These are phyloP conservation scores for Berkeleyomyces rouxiae DNA, from an alignment of 2,329 filamentous ascomycete genomes.

Conservation along the genomic window DNA sequence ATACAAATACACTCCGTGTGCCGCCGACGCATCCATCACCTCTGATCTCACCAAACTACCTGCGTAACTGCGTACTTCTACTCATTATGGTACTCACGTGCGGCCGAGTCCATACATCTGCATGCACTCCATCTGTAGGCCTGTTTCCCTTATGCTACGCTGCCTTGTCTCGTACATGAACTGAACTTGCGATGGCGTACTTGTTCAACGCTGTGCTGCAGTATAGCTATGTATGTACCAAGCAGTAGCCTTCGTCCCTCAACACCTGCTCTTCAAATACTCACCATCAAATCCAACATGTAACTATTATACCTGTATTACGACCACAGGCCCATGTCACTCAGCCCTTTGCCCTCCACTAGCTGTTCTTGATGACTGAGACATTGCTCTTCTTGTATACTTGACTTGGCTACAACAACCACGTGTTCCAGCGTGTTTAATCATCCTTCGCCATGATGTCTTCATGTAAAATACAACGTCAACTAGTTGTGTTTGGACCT, in stretches of 20 bases:
- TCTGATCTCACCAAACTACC: too few relatives aligned
- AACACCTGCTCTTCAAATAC: neutral
- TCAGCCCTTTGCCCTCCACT: neutral
- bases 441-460: neutral
- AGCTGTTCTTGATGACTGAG: neutral
- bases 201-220: too few relatives aligned
- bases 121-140: neutral
- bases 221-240: neutral
- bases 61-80: too few relatives aligned
- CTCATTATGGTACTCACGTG: too few relatives aligned
- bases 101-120: neutral
- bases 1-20: too few relatives aligned
- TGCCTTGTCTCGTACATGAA: neutral
- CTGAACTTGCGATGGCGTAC: neutral
- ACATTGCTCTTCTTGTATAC: neutral
- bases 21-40: too few relatives aligned
- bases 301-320: neutral
- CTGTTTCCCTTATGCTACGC: neutral
- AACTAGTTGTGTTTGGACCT: neutral
- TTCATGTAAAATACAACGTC: neutral
- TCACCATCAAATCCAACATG: neutral
- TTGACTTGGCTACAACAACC: neutral
- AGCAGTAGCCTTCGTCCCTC: neutral
- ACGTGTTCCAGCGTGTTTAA: neutral
- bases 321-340: neutral